Evolutionary conservation across 139 green algal species (phyloP).

Genomic region (Dunaliella primolecta): DNA sequence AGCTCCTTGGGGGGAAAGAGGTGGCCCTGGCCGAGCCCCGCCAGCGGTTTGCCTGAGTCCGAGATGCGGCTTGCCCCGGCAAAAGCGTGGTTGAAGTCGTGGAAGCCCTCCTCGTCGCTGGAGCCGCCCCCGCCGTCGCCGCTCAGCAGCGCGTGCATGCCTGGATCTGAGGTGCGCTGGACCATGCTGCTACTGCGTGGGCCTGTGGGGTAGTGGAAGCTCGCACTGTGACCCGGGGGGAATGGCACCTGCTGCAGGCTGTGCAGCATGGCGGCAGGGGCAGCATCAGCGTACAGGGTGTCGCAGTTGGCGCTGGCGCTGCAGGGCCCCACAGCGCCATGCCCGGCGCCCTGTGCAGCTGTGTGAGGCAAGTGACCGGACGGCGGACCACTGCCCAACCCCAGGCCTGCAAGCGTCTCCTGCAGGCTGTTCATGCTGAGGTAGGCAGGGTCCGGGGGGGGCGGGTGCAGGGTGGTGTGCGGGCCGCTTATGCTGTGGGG

Average conservation of each 20-base stretch:
- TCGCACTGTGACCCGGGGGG: too few species aligned
- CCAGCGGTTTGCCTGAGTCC: slow-evolving; percentile 9
- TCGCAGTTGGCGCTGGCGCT: neutral
- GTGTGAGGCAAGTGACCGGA: too few species aligned
- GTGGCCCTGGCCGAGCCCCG: neutral
- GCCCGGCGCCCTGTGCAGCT: too few species aligned
- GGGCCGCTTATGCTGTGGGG: slow-evolving; percentile 7
- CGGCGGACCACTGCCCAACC: neutral
- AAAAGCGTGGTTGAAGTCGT: neutral
- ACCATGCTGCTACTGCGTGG: neutral
- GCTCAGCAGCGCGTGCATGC: neutral
- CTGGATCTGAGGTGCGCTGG: neutral
- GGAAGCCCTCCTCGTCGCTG: neutral
- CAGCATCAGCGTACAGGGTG: neutral
- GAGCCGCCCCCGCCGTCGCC: neutral
- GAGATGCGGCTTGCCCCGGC: slow-evolving; percentile 1
- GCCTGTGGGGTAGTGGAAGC: too few species aligned
- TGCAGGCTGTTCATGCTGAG: neutral
- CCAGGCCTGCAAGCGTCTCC: neutral
- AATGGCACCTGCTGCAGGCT: slow-evolving; percentile 4
- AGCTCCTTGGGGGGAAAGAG: slow-evolving; percentile 19
- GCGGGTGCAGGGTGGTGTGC: neutral
- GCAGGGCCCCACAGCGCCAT: neutral
- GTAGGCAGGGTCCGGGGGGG: neutral
- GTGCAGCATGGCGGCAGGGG: slow-evolving; percentile 11